Base-by-base conservation (phyloP, 208 protist species). In the Tritrichomonas foetus region DNA sequence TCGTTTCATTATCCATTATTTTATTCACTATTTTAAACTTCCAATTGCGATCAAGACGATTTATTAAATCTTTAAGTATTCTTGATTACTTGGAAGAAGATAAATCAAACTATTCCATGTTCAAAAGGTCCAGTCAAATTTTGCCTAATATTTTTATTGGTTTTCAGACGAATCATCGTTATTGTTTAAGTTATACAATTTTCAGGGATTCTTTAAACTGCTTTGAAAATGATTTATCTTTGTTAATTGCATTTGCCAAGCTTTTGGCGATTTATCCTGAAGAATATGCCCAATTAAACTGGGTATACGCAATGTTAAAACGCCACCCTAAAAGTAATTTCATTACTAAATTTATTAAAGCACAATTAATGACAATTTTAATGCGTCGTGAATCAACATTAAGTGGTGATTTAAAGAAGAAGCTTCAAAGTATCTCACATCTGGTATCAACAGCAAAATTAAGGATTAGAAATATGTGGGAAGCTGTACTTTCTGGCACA, bases 221-320 rank as follows among this genome's bases (percentile, higher is more conserved):
- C 2, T 36, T 44, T 89, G n/a, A 25, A 89, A 57, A 30, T 39
- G 47, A 89, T 89, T 44, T 57, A 22, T 5, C 33, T 22, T 8
- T 89, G 5, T 53, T 89, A 13, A 39, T 27, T 11, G 9, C 44
- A 20, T 89, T 53, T 36, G 41, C 78, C 3, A 53, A 57, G 39
- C 36, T 89, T 5, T 27, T 89, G 11, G 41, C 47, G 11, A 89
- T 89, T 53, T 89, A 89, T 89, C 78, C 78, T 20, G 78, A 89
- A 89, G 78, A 89, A 47, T 57, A n/a, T 9, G 27, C 44, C 16
- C 78, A 89, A 50, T 5, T 89, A 0, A 53, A 39, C 20, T 89
- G 78, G 78, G 41, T 89, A 44, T 61, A 57, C 36, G n/a, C 33
- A 22, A 20, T 14, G 16, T 39, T 89, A 39, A 53, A 89, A 50